Evolutionary conservation across 495 filamentous ascomycete species (phyloP).

Genomic region (Hypoxylon subgilvum): DNA sequence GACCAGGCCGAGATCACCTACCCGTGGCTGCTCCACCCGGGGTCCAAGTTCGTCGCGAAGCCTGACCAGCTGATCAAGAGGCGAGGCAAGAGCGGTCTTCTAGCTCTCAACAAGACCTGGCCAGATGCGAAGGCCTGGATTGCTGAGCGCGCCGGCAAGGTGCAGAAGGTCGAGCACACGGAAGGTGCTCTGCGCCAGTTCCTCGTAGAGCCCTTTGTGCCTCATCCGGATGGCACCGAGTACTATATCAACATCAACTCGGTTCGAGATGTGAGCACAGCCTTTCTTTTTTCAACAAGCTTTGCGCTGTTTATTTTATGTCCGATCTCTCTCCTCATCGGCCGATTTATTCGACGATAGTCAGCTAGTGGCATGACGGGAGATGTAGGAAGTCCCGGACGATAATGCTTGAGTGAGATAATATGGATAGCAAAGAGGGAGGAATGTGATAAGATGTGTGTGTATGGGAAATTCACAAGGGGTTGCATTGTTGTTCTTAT

Average conservation of each 20-base stretch:
- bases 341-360: slow-evolving; percentile 7
- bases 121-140: slow-evolving; percentile 91
- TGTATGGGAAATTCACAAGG: slow-evolving; percentile 8
- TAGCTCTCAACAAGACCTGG: slow-evolving; percentile 98
- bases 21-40: slow-evolving; percentile 85
- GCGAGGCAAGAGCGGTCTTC: slow-evolving; percentile 95
- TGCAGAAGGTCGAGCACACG: slow-evolving; percentile 88
- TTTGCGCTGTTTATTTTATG: slow-evolving; percentile 33
- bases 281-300: slow-evolving; percentile 19
- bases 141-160: slow-evolving; percentile 86
- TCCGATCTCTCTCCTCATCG: slow-evolving; percentile 11
- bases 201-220: slow-evolving; percentile 97
- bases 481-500: slow-evolving; percentile 29
- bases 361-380: slow-evolving; percentile 29
- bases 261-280: slow-evolving; percentile 77
- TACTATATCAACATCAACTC: slow-evolving; percentile 99
- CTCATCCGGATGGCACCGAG: slow-evolving; percentile 89
- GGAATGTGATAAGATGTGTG: not conserved
- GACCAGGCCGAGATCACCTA: slow-evolving; percentile 94
- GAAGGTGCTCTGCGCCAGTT: slow-evolving; percentile 89
- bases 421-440: not conserved
- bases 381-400: not conserved
- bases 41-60: slow-evolving; percentile 96
- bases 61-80: slow-evolving; percentile 99
- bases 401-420: slow-evolving; percentile 1